A percentile compares a stretch with the other conserved stretches of the same genome.
phyloP scores from a whole-genome alignment of 352 stramenopile species.

The Pythium volutum region DNA sequence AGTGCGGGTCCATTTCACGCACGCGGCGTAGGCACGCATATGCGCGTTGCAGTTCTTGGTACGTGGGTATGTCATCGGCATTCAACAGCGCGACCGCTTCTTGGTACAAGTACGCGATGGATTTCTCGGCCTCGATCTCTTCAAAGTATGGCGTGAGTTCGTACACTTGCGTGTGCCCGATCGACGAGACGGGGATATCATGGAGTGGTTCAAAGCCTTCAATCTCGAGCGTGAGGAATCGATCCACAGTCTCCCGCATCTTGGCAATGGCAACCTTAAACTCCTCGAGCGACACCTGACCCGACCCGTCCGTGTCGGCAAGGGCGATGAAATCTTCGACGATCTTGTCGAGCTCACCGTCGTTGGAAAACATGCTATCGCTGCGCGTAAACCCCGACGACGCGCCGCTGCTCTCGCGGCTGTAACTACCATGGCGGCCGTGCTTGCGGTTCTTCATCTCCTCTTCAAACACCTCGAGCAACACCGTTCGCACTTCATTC shows the following conservation, averaged over 20 bases:
- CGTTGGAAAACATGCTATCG: constrained; percentile 50
- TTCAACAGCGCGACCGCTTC: constrained; percentile 63
- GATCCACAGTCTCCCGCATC: constrained; percentile 59
- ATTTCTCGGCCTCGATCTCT: constrained; percentile 66
- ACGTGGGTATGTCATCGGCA: constrained; percentile 52
- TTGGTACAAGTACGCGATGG: constrained; percentile 67
- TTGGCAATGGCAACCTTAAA: constrained; percentile 85
- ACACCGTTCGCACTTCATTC: constrained; percentile 68
- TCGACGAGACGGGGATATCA: constrained; percentile 57
- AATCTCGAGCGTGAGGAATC: constrained; percentile 74
- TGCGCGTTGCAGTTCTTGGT: constrained; percentile 61
- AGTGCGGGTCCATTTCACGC: constrained; percentile 61
- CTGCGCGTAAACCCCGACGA: constrained; percentile 27
- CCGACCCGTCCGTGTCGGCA: constrained; percentile 75
- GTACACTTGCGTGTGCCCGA: constrained; percentile 76
- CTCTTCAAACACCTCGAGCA: constrained; percentile 69
- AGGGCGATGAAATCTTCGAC: constrained; percentile 80
- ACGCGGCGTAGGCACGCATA: constrained; percentile 74
- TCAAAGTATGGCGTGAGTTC: constrained; percentile 73
- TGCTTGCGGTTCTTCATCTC: constrained; percentile 48
- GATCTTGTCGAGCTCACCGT: constrained; percentile 49
- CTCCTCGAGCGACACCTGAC: constrained; percentile 82
- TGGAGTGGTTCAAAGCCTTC: constrained; percentile 69
- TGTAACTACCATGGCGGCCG: constrained; percentile 8
- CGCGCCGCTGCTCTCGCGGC: constrained; percentile 12